Evolutionary conservation across 2,329 filamentous ascomycete species (phyloP), one percentile per base, ranked within the genome.

Genomic region (Blastomyces silverae): DNA sequence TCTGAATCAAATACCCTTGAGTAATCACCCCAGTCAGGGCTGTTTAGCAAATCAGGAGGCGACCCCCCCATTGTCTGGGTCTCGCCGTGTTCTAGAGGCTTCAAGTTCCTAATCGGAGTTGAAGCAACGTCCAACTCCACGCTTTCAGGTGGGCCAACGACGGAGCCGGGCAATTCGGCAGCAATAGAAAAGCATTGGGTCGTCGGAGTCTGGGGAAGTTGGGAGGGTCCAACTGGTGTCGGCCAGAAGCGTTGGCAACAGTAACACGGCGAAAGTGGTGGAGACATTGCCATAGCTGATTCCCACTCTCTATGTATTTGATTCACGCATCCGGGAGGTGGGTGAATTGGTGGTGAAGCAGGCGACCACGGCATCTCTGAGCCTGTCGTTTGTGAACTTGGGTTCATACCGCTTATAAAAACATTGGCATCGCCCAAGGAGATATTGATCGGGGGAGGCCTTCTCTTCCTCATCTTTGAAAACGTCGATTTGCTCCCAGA

Each of bases 401-500:
- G 61, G 39, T 64, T 56, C 25, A 60, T 44, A 60, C 52, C 63
- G 6, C 58, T 64, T 28, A 68, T 56, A 31, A 68, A 66, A 22
- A 67, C 63, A 52, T 67, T 67, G 25, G 64, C 67, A n/a, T 61
- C 52, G n/a, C 58, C 67, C 20, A 69, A 58, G 11, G 67, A 67
- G 37, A 69, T 66, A 50, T 57, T 66, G 52, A 69, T 69, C 8
- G 67, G 65, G 25, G 67, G 62, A 13, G 67, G 67, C 44, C 63
- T 28, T 52, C 64, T 69, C 63, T 66, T 69, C n/a, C 66, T 58
- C 66, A 67, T 66, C 55, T 64, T 69, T 39, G 67, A 64, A 50
- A 67, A 67, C 4, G 66, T 64, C 22, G 64, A 56, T 44, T 63
- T 68, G 10, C 39, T 42, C 5, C 62, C 61, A 39, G 61, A 61